Conservation (phyloP, 2,329 filamentous ascomycete genomes). For the Lasiodiplodia sp. region DNA sequence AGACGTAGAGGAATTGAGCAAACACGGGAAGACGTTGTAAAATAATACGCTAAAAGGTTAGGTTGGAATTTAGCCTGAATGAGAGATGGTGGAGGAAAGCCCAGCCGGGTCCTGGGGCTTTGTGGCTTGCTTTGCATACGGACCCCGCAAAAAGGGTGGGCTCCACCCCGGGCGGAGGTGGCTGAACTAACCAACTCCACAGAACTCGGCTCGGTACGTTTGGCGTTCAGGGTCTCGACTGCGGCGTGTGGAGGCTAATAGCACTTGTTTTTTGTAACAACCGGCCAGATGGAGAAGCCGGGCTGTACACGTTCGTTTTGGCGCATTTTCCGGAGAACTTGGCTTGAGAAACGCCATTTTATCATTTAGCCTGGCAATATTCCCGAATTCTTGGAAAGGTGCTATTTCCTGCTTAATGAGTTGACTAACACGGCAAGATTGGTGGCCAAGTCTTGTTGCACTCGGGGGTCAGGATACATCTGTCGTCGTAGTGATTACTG, state of each 20-base stretch:
- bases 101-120: slow-evolving; percentile 5
- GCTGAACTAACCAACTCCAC: no score
- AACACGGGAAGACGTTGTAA: no score
- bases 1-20: not conserved
- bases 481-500: no score
- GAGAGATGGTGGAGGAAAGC: not conserved
- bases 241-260: not conserved
- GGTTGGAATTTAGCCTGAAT: slow-evolving; percentile 8
- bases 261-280: not conserved
- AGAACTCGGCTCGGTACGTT: not conserved
- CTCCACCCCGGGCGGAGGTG: no score
- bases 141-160: not conserved
- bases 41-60: not conserved
- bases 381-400: not conserved
- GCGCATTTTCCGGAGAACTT: not conserved
- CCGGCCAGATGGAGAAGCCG: not conserved
- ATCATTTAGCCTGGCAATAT: slow-evolving; percentile 4
- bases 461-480: no score
- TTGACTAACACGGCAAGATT: no score
- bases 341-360: not conserved
- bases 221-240: not conserved
- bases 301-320: not conserved
- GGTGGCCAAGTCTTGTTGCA: no score
- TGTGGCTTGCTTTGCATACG: not conserved
- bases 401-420: no score